Evolutionary conservation across 306 rosid species (phyloP), one percentile per base, ranked within the genome.

Genomic region (Elaeagnus macrophylla): DNA sequence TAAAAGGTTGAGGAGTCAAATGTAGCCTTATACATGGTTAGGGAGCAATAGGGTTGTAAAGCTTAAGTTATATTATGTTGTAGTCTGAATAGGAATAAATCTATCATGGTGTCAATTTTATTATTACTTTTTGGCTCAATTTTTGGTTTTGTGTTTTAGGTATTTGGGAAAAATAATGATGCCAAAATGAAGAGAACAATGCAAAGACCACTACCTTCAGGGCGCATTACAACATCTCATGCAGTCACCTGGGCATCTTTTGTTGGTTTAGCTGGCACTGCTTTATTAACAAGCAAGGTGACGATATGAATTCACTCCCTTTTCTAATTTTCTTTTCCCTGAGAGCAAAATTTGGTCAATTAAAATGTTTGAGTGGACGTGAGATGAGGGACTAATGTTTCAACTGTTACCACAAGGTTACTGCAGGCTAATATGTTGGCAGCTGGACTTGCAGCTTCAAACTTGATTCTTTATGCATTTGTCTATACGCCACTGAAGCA

Each of bases 371-470:
- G 39, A 45, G 65, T 9, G 43, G 42, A 66, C 60, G 40, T 65
- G 65, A 66, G 67, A 25, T 54, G 68, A 57, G 70, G 55, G 72
- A 75, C 78, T 86, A 79, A 89, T 66, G 69, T 67, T 69, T 64
- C 32, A 37, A 46, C 78, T 72, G 73, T 61, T 48, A 61, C 77
- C 86, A 73, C 97, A 82, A 86, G 89, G 91, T 73, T 80, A 46
- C 81, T 80, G 85, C 94, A 86, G 97, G 65, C 95, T 80, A 91
- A 91, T 80, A 79, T 79, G 79, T 67, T 91, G 81, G 94, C 97
- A 59, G 94, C 97, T 74, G 96, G 96, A 67, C 91, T 91, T 61
- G 97, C 81, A 51, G 95, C 93, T 65, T 91, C 94, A 43, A 91
- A 91, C 75, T 69, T 91, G 53, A 9, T 82, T 53, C 83, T 91